phyloP scores from a whole-genome alignment of 345 rosid species.

The Fremontodendron californicum region DNA sequence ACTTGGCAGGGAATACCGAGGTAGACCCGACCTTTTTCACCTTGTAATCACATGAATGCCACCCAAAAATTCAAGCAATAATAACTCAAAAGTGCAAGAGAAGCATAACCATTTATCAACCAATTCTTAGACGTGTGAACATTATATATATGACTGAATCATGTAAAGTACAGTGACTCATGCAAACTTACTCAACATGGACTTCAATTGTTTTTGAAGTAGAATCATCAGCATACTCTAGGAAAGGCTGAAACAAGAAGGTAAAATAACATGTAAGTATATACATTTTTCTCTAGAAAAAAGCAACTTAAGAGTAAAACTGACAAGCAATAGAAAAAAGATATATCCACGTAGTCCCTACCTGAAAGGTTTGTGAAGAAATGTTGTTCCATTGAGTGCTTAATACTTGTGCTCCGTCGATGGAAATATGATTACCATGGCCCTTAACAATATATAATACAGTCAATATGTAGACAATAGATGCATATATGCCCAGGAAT shows the following conservation, averaged over 20 bases:
- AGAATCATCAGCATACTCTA: conserved; percentile 40
- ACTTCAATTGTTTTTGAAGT: conserved; percentile 41
- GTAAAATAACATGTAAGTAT: conserved; percentile 3
- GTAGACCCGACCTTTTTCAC: no score
- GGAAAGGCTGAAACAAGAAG: conserved; percentile 62
- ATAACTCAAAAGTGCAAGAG: no score
- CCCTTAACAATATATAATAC: conserved; percentile 43
- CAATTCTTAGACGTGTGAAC: background rate
- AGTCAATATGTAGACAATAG: background rate
- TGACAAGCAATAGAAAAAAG: background rate
- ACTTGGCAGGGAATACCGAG: no score
- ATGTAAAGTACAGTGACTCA: background rate
- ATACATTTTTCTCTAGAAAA: background rate
- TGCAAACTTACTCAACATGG: conserved; percentile 59
- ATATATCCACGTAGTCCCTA: conserved; percentile 14
- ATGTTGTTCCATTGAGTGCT: conserved; percentile 65
- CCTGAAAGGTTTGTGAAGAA: conserved; percentile 85
- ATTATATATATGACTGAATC: background rate
- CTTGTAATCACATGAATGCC: no score
- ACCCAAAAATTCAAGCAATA: no score
- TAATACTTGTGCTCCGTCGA: conserved; percentile 44
- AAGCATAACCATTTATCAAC: no score
- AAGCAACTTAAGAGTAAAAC: background rate
- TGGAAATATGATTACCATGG: conserved; percentile 54
- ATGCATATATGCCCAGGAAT: background rate